These are phyloP conservation scores for Lachancea mirantina DNA, from an alignment of 805 yeast genomes.

Conservation along the genomic window DNA sequence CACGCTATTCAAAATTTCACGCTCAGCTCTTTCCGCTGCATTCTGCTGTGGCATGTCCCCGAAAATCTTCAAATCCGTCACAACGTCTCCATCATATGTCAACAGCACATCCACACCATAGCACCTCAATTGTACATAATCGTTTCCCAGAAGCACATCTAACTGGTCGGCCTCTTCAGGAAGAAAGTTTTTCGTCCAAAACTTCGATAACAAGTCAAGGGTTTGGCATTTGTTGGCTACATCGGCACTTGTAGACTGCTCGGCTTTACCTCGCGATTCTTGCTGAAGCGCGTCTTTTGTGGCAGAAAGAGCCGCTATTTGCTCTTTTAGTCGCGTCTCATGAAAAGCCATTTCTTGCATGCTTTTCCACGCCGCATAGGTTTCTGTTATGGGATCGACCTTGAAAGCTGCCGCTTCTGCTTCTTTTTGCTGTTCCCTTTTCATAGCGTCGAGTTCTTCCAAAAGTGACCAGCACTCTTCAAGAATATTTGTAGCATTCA, in stretches of 20 bases:
- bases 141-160: too few species aligned
- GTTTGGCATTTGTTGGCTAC: conserved; percentile 2
- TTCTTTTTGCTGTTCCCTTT: conserved; percentile 8
- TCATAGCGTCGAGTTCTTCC: conserved; percentile 14
- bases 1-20: too few species aligned
- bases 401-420: conserved; percentile 7
- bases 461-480: conserved; percentile 22
- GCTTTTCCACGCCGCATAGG: conserved; percentile 11
- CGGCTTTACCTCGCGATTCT: too few species aligned
- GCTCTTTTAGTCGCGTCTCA: conserved; percentile 5
- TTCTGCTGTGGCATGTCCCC: too few species aligned
- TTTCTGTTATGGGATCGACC: conserved; percentile 9
- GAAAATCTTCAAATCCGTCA: too few species aligned
- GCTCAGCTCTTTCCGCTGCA: too few species aligned
- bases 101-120: too few species aligned
- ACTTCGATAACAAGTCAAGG: conserved; percentile 5
- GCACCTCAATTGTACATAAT: too few species aligned
- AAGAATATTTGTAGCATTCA: conserved; percentile 18
- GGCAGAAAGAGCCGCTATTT: conserved; percentile 4
- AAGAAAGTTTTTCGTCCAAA: conserved; percentile 11
- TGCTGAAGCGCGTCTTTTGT: conserved; percentile 1
- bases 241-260: too few species aligned
- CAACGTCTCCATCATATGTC: too few species aligned
- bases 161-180: too few species aligned
- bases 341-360: conserved; percentile 3